phyloP scores from a whole-genome alignment of 176 grass and related monocot species.

The Lolium multiflorum region DNA sequence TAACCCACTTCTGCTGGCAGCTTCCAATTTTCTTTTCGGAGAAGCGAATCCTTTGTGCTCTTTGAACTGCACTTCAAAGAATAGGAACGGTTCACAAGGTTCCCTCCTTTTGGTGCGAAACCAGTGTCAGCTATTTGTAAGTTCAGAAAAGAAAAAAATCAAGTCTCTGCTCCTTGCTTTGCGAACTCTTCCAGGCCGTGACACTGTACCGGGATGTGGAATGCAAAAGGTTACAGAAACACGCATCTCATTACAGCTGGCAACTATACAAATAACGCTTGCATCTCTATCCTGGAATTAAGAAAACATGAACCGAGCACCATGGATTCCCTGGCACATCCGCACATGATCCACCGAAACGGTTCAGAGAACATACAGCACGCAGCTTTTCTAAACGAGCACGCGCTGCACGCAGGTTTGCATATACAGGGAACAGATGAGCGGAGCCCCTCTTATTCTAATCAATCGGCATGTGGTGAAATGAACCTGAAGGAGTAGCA shows the following conservation, averaged over 20 bases:
- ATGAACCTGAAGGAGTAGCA: slow-evolving; percentile 13
- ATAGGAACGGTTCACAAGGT: too few relatives aligned
- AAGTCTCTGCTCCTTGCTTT: neutral
- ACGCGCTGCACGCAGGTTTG: too few relatives aligned
- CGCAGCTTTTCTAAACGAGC: neutral
- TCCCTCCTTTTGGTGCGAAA: neutral
- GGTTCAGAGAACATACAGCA: neutral
- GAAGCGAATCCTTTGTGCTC: too few relatives aligned
- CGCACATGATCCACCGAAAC: neutral
- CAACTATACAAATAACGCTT: neutral
- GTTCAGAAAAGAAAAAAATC: neutral
- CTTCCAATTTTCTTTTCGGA: too few relatives aligned
- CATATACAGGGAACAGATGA: neutral
- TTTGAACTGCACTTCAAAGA: too few relatives aligned
- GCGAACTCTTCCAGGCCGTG: neutral
- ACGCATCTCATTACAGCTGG: neutral
- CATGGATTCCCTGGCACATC: neutral
- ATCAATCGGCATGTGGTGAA: slow-evolving; percentile 12
- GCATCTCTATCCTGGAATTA: neutral
- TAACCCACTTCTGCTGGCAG: too few relatives aligned
- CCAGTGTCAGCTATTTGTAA: neutral
- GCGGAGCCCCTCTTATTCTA: neutral
- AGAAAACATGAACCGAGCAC: neutral
- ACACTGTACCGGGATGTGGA: neutral
- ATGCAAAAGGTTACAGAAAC: neutral